These are phyloP conservation scores for Acer campestre DNA, from an alignment of 345 rosid species.

Conservation along the genomic window DNA sequence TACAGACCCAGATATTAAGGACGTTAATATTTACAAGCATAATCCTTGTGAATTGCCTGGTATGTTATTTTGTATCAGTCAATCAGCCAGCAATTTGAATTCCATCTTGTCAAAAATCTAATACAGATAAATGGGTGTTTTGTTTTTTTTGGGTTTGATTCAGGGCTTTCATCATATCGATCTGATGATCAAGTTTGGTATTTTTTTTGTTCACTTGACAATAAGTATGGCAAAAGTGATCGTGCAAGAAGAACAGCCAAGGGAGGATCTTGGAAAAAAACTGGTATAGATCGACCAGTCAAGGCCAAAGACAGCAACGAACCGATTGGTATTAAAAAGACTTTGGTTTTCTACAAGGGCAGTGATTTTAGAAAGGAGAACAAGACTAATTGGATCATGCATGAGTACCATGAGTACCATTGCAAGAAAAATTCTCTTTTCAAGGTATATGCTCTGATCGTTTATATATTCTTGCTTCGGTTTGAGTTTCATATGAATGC, in stretches of 20 bases:
- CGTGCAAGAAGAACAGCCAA: slow-evolving; percentile 29
- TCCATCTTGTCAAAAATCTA: neutral
- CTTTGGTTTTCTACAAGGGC: slow-evolving; percentile 29
- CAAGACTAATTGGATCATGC: slow-evolving; percentile 17
- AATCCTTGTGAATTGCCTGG: neutral
- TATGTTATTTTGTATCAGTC: neutral
- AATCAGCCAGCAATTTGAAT: neutral
- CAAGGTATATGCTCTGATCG: neutral
- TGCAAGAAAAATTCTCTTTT: neutral
- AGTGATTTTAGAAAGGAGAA: neutral
- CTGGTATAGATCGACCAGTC: slow-evolving; percentile 35
- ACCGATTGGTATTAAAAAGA: slow-evolving; percentile 42
- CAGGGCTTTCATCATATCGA: slow-evolving; percentile 1
- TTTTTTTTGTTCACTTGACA: slow-evolving; percentile 29
- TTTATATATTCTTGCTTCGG: neutral
- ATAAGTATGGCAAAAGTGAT: slow-evolving; percentile 13
- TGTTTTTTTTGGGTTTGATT: neutral
- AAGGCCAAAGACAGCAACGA: slow-evolving; percentile 12
- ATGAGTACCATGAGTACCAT: slow-evolving; percentile 7
- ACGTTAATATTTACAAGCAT: neutral
- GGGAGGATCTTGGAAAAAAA: slow-evolving; percentile 49
- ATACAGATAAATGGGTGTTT: neutral
- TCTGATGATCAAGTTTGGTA: slow-evolving; percentile 39
- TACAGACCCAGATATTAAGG: neutral
- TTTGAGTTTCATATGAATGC: too few relatives aligned